A percentile compares a stretch with the other conserved stretches of the same genome.
Conservation (phyloP, 176 grass and related monocot species). For the Zoysia japonica region DNA sequence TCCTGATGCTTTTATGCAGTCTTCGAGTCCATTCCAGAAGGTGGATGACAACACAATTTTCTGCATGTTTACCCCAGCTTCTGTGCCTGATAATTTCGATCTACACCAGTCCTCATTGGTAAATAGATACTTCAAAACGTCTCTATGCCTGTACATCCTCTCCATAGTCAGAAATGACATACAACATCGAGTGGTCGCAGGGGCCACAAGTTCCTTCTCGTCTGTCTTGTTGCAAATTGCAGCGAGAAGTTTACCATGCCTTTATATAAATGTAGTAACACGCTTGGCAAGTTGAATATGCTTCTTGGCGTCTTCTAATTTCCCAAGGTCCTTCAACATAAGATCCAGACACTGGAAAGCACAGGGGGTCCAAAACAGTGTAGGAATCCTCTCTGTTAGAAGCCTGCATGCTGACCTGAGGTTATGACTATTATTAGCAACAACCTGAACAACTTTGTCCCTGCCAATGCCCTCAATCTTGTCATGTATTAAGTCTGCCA, state of each 20-base stretch:
- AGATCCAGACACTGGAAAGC: conserved; percentile 13
- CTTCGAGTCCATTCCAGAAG: conserved; percentile 17
- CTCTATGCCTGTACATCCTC: conserved; percentile 12
- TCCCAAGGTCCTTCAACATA: conserved; percentile 13
- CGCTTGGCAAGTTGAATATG: conserved; percentile 16
- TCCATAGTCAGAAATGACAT: conserved; percentile 1
- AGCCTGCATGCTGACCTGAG: not conserved
- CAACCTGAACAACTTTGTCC: conserved; percentile 8
- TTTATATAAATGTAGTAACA: conserved; percentile 18
- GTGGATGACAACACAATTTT: not conserved
- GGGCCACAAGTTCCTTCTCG: not conserved
- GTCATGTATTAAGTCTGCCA: not conserved
- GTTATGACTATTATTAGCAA: not conserved
- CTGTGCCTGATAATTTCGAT: conserved; percentile 3
- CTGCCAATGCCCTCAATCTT: not conserved
- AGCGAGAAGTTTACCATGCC: not conserved
- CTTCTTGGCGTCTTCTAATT: not conserved
- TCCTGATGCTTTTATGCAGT: conserved; percentile 20
- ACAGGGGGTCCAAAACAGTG: conserved; percentile 5
- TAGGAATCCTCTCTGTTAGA: conserved; percentile 6
- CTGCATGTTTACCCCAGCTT: not conserved
- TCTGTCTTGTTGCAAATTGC: conserved; percentile 8
- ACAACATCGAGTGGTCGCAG: not conserved
- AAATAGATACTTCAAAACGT: not conserved
- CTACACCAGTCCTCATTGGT: conserved; percentile 13